Percentiles rank a stretch among this genome's conserved stretches.
phyloP scores from a whole-genome alignment of 2,329 filamentous ascomycete genomes.

The Allantophomopsis lycopodina region DNA sequence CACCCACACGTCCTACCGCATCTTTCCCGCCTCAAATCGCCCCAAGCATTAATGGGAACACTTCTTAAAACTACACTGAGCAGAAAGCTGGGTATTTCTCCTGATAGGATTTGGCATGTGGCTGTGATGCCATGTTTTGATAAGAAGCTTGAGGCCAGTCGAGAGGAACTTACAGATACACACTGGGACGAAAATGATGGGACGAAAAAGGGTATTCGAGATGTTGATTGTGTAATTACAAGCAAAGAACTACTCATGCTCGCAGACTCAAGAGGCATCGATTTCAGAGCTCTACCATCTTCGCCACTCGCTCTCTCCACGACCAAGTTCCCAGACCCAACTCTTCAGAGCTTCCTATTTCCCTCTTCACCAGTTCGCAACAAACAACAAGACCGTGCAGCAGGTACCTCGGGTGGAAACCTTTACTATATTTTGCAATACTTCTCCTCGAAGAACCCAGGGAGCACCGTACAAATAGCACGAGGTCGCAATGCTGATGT shows the following conservation, averaged over 20 bases:
- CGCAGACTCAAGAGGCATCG: constrained; percentile 64
- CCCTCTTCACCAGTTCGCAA: constrained; percentile 29
- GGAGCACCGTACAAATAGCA: constrained; percentile 54
- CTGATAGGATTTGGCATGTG: constrained; percentile 81
- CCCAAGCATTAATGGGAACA: constrained; percentile 83
- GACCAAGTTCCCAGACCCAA: constrained; percentile 58
- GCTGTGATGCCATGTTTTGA: constrained; percentile 98
- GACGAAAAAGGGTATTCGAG: constrained; percentile 49
- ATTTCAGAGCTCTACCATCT: constrained; percentile 60
- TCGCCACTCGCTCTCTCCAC: constrained; percentile 31
- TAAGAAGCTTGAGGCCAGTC: constrained; percentile 93
- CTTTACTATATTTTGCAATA: constrained; percentile 72
- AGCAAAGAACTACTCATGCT: constrained; percentile 89
- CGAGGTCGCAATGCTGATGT: constrained; percentile 86
- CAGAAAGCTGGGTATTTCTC: constrained; percentile 54
- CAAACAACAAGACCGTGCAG: constrained; percentile 33
- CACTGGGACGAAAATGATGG: constrained; percentile 47
- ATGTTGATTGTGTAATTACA: constrained; percentile 97
- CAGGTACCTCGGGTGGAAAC: constrained; percentile 80
- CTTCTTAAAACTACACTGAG: constrained; percentile 79
- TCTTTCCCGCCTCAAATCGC: constrained; percentile 82
- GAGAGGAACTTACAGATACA: constrained; percentile 76
- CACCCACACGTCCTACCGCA: constrained; percentile 89
- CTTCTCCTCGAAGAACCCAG: constrained; percentile 56
- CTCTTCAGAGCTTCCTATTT: constrained; percentile 63